phyloP scores from a whole-genome alignment of 2,329 filamentous ascomycete genomes.

The Pseudofabraea citricarpa region DNA sequence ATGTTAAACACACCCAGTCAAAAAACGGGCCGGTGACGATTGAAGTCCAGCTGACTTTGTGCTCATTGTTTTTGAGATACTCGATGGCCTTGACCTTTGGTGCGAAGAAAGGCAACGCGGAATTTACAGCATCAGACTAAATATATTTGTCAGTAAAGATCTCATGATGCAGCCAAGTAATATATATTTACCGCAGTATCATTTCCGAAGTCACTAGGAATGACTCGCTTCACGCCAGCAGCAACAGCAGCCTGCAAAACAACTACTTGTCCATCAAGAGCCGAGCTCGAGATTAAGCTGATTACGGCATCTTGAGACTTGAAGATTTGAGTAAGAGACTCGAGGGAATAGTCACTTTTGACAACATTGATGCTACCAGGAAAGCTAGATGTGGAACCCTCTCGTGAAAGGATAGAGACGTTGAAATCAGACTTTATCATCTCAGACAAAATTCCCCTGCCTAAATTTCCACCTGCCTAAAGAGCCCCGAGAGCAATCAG shows the following conservation, averaged over 20 bases:
- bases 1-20: constrained; percentile 18
- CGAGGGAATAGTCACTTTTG: constrained; percentile 22
- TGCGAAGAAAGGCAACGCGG: constrained; percentile 27
- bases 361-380: constrained; percentile 32
- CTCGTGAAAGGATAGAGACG: constrained; percentile 41
- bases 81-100: constrained; percentile 33
- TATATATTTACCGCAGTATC: constrained; percentile 23
- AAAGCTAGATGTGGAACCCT: constrained; percentile 29
- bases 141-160: neutral
- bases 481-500: neutral
- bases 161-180: neutral
- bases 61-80: constrained; percentile 31
- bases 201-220: constrained; percentile 49
- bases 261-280: constrained; percentile 3
- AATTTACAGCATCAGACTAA: constrained; percentile 7
- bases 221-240: constrained; percentile 54
- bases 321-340: constrained; percentile 34
- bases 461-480: constrained; percentile 23
- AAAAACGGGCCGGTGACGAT: constrained; percentile 21
- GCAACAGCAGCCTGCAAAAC: constrained; percentile 51
- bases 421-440: constrained; percentile 29
- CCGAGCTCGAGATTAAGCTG: constrained; percentile 4
- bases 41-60: constrained; percentile 31
- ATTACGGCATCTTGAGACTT: constrained; percentile 14
- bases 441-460: constrained; percentile 16